Conservation (phyloP, 2,329 filamentous ascomycete species). For the Botrytis elliptica region DNA sequence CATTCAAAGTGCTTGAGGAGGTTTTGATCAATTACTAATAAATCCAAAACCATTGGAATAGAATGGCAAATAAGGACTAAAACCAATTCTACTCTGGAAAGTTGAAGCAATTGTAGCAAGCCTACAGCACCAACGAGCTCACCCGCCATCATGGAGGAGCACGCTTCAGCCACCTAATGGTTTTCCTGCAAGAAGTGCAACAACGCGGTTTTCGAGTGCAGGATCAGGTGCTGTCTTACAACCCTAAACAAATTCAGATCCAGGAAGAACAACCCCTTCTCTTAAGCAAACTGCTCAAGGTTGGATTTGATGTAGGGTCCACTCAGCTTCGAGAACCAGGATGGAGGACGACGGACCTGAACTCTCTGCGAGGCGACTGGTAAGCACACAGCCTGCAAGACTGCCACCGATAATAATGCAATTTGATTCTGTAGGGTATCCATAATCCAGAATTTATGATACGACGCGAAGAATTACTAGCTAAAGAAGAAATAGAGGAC, state of each 20-base stretch:
- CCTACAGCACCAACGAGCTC: constrained; percentile 36
- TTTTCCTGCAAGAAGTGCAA: constrained; percentile 40
- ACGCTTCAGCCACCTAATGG: constrained; percentile 44
- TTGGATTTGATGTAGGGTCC: constrained; percentile 27
- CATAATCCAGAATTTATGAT: not conserved
- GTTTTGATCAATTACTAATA: not conserved
- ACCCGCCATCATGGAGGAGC: constrained; percentile 45
- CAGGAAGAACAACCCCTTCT: constrained; percentile 3
- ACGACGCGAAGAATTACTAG: not conserved
- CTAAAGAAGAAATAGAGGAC: not conserved
- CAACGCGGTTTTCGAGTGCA: constrained; percentile 30
- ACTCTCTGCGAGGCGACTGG: constrained; percentile 36
- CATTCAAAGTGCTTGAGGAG: not conserved
- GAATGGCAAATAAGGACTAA: not conserved
- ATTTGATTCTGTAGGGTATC: constrained; percentile 27
- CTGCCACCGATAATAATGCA: constrained; percentile 43
- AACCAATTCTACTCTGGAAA: not conserved
- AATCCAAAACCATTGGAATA: not conserved
- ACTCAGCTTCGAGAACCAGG: constrained; percentile 43
- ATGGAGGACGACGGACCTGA: constrained; percentile 34
- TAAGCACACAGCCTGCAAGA: constrained; percentile 40
- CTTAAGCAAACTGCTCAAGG: not conserved
- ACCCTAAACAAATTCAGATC: constrained; percentile 37
- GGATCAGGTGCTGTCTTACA: constrained; percentile 39
- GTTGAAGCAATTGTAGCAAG: not conserved